These are phyloP conservation scores for Fusarium keratoplasticum DNA, from an alignment of 2,329 filamentous ascomycete species.

Conservation along the genomic window DNA sequence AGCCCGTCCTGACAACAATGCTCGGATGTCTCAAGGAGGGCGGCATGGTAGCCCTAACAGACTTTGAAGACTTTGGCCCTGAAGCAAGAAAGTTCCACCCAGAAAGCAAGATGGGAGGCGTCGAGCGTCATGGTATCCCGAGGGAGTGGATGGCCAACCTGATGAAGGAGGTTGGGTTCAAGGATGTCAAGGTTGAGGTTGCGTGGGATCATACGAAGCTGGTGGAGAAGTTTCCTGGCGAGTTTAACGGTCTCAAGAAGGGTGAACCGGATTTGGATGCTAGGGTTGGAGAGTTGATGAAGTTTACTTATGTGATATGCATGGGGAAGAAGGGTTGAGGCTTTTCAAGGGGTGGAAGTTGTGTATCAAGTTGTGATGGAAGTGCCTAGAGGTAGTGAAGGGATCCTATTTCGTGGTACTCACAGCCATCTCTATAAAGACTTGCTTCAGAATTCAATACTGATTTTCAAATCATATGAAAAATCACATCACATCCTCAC, in stretches of 20 bases:
- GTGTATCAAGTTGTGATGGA: neutral
- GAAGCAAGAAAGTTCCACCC: constrained; percentile 65
- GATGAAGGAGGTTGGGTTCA: constrained; percentile 52
- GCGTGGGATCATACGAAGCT: constrained; percentile 63
- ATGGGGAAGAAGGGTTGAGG: constrained; percentile 35
- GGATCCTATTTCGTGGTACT: neutral
- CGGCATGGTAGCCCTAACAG: constrained; percentile 64
- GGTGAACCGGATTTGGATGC: constrained; percentile 45
- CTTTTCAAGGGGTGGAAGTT: neutral
- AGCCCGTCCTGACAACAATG: constrained; percentile 57
- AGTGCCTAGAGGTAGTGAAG: neutral
- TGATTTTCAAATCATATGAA: neutral
- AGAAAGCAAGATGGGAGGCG: constrained; percentile 61
- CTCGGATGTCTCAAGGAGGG: constrained; percentile 59
- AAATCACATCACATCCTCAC: neutral
- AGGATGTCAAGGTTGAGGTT: constrained; percentile 58
- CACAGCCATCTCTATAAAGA: no score
- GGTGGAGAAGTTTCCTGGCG: constrained; percentile 59
- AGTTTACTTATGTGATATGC: constrained; percentile 55
- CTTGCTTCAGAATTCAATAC: neutral
- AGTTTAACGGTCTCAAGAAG: constrained; percentile 46
- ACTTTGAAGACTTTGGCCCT: constrained; percentile 68
- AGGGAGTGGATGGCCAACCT: constrained; percentile 53
- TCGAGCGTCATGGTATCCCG: constrained; percentile 65
- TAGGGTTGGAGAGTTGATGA: constrained; percentile 44